These are phyloP conservation scores for Arthrocladium fulminans DNA, from an alignment of 2,329 filamentous ascomycete species.

Conservation along the genomic window DNA sequence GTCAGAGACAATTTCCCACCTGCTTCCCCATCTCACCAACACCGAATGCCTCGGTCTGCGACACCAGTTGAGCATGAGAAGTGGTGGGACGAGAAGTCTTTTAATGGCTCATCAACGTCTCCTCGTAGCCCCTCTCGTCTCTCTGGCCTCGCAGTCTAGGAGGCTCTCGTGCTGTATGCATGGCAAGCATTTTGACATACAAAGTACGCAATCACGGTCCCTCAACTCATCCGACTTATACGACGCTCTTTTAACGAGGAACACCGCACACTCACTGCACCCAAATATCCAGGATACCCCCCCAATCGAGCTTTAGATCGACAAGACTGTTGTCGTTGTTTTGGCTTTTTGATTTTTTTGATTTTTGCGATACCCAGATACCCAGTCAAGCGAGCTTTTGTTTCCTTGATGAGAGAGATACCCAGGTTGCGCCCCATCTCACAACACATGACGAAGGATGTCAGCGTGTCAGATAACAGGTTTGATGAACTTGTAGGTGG, in stretches of 20 bases:
- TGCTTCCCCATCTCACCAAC: slow-evolving; percentile 21
- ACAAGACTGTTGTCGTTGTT: slow-evolving; percentile 2
- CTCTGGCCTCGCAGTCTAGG: slow-evolving; percentile 24
- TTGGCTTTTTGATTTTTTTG: slow-evolving; percentile 3
- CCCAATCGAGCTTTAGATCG: slow-evolving; percentile 7
- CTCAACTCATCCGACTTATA: neutral
- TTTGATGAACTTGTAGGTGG: neutral
- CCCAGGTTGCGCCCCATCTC: neutral
- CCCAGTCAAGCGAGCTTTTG: slow-evolving; percentile 9
- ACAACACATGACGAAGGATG: slow-evolving; percentile 1
- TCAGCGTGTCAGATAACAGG: neutral
- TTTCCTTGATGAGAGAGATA: slow-evolving; percentile 12
- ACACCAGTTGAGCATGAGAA: slow-evolving; percentile 26
- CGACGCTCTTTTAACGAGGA: neutral
- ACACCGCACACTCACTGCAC: neutral
- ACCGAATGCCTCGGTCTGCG: slow-evolving; percentile 19
- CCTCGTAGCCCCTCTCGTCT: slow-evolving; percentile 24
- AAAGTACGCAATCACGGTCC: neutral
- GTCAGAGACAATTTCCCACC: slow-evolving; percentile 23
- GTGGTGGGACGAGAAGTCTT: slow-evolving; percentile 24
- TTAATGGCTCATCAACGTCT: slow-evolving; percentile 16
- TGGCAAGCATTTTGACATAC: slow-evolving; percentile 1
- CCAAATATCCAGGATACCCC: slow-evolving; percentile 1
- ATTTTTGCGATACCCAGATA: slow-evolving; percentile 12
- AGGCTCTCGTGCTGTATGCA: slow-evolving; percentile 7